phyloP scores from a whole-genome alignment of 257 asterid genomes.

The Linderniella brevidens region DNA sequence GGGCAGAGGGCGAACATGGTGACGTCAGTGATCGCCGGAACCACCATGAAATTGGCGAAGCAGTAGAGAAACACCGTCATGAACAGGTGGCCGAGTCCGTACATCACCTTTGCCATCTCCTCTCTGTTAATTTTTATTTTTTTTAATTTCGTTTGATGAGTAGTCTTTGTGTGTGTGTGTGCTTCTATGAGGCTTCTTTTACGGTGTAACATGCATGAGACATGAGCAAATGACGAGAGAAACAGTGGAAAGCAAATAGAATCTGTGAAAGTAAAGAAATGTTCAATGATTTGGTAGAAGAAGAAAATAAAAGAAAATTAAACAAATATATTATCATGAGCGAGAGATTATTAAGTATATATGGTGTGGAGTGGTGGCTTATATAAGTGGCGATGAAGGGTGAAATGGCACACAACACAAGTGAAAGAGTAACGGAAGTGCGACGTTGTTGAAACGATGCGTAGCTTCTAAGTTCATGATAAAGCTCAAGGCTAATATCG shows the following conservation, averaged over 20 bases:
- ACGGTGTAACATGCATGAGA: too few species aligned
- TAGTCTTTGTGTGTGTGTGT: too few species aligned
- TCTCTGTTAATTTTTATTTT: too few species aligned
- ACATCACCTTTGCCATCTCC: slow-evolving; percentile 20
- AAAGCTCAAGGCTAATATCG: neutral
- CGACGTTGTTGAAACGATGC: slow-evolving; percentile 60
- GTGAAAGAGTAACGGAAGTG: slow-evolving; percentile 31
- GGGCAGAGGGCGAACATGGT: slow-evolving; percentile 80
- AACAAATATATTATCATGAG: neutral
- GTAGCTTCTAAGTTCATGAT: slow-evolving; percentile 56
- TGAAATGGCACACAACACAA: too few species aligned
- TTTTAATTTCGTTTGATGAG: too few species aligned
- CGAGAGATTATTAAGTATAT: neutral
- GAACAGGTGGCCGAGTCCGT: slow-evolving; percentile 72
- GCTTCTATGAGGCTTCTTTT: too few species aligned
- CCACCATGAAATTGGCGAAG: slow-evolving; percentile 69
- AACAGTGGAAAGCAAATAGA: neutral
- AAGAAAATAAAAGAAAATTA: neutral
- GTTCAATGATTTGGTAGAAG: neutral
- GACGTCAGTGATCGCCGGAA: slow-evolving; percentile 78
- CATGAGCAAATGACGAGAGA: too few species aligned
- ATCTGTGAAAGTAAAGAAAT: neutral
- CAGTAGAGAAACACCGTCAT: slow-evolving; percentile 71
- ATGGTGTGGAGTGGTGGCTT: too few species aligned
- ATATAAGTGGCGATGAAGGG: too few species aligned